Percentiles rank a stretch among this genome's conserved stretches.
Evolutionary conservation across 805 yeast genomes (phyloP).

Genomic region (Tetrapisispora pingtungensis): DNA sequence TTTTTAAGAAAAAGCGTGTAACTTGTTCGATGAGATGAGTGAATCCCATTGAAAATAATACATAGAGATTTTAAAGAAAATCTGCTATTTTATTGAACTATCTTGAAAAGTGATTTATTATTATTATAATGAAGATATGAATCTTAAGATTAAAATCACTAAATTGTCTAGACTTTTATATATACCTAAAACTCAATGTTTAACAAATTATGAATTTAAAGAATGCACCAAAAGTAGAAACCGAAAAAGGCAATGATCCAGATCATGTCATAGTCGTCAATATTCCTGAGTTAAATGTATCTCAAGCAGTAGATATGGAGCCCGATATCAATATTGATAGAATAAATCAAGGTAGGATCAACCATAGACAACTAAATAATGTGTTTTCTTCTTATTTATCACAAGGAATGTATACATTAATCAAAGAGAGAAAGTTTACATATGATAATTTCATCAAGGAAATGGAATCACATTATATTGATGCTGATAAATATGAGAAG

Average conservation of each 20-base stretch:
- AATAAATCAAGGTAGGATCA: constrained; percentile 18
- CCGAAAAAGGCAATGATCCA: background rate
- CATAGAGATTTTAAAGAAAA: too few species aligned
- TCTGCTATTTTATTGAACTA: too few species aligned
- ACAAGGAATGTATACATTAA: constrained; percentile 20
- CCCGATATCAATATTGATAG: constrained; percentile 10
- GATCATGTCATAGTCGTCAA: background rate
- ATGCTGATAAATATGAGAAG: background rate
- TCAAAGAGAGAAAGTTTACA: constrained; percentile 15
- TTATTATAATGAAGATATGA: too few species aligned
- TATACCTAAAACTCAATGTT: too few species aligned
- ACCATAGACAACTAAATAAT: constrained; percentile 13
- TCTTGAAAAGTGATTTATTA: too few species aligned
- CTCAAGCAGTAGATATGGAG: constrained; percentile 10
- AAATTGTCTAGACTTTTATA: too few species aligned
- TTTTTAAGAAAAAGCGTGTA: too few species aligned
- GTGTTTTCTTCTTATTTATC: constrained; percentile 20
- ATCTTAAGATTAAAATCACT: too few species aligned
- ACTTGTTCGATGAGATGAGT: too few species aligned
- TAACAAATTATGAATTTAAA: background rate
- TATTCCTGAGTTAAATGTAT: constrained; percentile 10
- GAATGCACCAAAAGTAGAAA: background rate
- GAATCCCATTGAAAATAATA: too few species aligned
- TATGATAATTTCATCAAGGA: constrained; percentile 10
- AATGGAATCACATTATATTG: background rate